Evolutionary conservation across 116 monocot species (phyloP).

Genomic region (Zostera marina): DNA sequence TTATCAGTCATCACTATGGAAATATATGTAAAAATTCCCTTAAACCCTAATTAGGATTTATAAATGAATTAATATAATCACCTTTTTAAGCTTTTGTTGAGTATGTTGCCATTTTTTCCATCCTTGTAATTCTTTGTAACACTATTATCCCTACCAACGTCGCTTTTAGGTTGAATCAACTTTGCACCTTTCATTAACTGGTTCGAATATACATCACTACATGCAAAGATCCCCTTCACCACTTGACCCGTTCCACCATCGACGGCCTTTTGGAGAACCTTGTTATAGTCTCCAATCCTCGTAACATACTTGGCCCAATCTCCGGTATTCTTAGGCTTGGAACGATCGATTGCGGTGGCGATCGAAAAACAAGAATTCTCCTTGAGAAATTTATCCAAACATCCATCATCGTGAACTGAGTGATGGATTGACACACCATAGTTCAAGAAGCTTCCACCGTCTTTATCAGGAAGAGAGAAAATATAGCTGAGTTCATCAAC

Average conservation of each 20-base stretch:
- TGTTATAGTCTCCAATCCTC: slow-evolving; percentile 60
- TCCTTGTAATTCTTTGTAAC: slow-evolving; percentile 11
- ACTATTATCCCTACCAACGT: background rate
- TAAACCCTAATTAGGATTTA: no score
- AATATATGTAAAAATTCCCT: no score
- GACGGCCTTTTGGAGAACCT: slow-evolving; percentile 60
- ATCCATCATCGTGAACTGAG: background rate
- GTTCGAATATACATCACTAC: slow-evolving; percentile 3
- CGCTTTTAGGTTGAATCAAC: slow-evolving; percentile 23
- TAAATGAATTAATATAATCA: slow-evolving; percentile 6
- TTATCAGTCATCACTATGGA: no score
- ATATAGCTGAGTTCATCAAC: slow-evolving; percentile 61
- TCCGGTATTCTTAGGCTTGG: no score
- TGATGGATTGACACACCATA: slow-evolving; percentile 61
- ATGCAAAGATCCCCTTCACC: slow-evolving; percentile 6
- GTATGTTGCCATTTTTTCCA: slow-evolving; percentile 1
- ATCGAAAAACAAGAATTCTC: no score
- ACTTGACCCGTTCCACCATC: slow-evolving; percentile 64
- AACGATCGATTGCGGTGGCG: no score
- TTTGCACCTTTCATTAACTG: slow-evolving; percentile 55
- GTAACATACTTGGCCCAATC: slow-evolving; percentile 57
- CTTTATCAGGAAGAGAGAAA: slow-evolving; percentile 52
- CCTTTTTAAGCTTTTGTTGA: slow-evolving; percentile 54
- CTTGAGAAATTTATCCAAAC: no score
- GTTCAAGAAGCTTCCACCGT: slow-evolving; percentile 46